These are phyloP conservation scores for Pseudogymnoascus sp. DNA, from an alignment of 2,329 filamentous ascomycete genomes.

Conservation along the genomic window DNA sequence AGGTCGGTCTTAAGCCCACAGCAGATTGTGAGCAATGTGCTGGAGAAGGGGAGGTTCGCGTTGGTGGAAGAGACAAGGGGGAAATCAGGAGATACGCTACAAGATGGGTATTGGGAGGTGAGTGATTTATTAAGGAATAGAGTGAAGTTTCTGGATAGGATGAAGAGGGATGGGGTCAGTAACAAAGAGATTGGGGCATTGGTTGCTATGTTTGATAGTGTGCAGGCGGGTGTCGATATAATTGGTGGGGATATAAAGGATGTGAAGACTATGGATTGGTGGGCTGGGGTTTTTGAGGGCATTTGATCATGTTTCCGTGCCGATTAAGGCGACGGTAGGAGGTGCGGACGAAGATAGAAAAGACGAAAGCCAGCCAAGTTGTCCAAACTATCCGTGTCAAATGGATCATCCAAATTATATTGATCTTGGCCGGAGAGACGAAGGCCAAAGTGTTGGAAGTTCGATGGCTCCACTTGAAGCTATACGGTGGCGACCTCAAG, in stretches of 20 bases:
- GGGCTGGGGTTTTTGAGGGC: constrained; percentile 23
- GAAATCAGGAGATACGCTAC: constrained; percentile 30
- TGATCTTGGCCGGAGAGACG: neutral
- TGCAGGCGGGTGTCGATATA: constrained; percentile 12
- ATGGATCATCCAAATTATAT: neutral
- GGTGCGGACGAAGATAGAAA: neutral
- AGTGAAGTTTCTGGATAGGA: constrained; percentile 26
- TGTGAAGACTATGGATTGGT: constrained; percentile 36
- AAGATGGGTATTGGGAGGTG: constrained; percentile 41
- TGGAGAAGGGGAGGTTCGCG: constrained; percentile 29
- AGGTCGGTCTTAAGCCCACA: constrained; percentile 36
- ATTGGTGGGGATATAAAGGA: constrained; percentile 22
- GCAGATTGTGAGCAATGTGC: constrained; percentile 31
- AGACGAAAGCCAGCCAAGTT: neutral
- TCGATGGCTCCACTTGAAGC: neutral
- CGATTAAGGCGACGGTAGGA: neutral
- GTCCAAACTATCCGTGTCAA: neutral
- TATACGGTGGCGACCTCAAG: too few relatives aligned
- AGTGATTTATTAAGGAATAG: constrained; percentile 23
- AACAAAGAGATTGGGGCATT: constrained; percentile 26
- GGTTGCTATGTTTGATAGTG: constrained; percentile 20
- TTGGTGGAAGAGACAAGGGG: constrained; percentile 31
- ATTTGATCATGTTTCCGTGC: neutral
- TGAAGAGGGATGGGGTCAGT: constrained; percentile 24
- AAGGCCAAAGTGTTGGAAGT: neutral